A percentile compares a stretch with the other conserved stretches of the same genome.
These are phyloP conservation scores for Fomitopsis schrenkii DNA, from an alignment of 1,284 basidiomycete genomes.

Conservation along the genomic window DNA sequence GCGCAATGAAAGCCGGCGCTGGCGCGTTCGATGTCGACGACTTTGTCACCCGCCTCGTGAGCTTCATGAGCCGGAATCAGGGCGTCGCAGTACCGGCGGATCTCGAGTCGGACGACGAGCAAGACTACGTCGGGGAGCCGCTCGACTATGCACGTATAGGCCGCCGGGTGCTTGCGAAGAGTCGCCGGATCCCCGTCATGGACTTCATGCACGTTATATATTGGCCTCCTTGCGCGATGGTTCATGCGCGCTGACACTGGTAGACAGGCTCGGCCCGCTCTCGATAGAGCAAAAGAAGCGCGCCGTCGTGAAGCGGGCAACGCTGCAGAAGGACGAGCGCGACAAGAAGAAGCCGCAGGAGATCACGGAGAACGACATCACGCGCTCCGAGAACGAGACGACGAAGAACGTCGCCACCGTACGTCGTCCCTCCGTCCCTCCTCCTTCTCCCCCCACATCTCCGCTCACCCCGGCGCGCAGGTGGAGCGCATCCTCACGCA, in stretches of 20 bases:
- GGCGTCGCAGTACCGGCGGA: slow-evolving; percentile 23
- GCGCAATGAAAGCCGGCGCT: slow-evolving; percentile 79
- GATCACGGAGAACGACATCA: slow-evolving; percentile 72
- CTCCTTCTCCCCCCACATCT: too few relatives aligned
- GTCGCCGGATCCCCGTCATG: slow-evolving; percentile 66
- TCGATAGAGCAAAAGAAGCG: slow-evolving; percentile 76
- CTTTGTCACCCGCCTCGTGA: slow-evolving; percentile 68
- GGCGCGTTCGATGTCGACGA: slow-evolving; percentile 84
- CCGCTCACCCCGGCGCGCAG: slow-evolving; percentile 28
- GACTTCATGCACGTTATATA: slow-evolving; percentile 68
- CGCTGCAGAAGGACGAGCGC: slow-evolving; percentile 69
- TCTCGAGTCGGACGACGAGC: slow-evolving; percentile 31
- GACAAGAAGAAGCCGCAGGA: slow-evolving; percentile 69
- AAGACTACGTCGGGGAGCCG: slow-evolving; percentile 35
- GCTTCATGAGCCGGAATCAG: slow-evolving; percentile 67
- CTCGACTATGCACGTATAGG: slow-evolving; percentile 77
- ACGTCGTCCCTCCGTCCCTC: slow-evolving; percentile 15
- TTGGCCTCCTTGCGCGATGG: background rate
- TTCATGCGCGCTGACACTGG: background rate
- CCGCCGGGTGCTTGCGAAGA: slow-evolving; percentile 68
- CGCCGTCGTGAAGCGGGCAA: slow-evolving; percentile 51
- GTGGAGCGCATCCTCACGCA: slow-evolving; percentile 51
- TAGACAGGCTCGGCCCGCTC: slow-evolving; percentile 69
- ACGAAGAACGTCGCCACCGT: slow-evolving; percentile 73
- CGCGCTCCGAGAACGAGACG: slow-evolving; percentile 76